These are phyloP conservation scores for Chaetomium strumarium DNA, from an alignment of 2,329 filamentous ascomycete genomes.

Conservation along the genomic window DNA sequence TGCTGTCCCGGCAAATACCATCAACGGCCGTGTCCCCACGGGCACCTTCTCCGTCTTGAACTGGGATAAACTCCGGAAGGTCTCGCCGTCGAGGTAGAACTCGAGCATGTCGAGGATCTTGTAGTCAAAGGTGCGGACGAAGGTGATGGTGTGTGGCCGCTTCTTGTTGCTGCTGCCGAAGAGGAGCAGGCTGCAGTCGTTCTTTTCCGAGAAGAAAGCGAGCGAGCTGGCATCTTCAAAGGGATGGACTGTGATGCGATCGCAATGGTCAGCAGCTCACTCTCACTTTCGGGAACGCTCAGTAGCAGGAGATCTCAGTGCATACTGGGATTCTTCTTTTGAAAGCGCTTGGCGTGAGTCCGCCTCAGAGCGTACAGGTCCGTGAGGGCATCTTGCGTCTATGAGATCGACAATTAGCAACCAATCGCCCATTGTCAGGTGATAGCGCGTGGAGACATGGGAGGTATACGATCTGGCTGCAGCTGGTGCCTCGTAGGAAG, in stretches of 20 bases:
- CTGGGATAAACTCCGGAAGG: conserved; percentile 62
- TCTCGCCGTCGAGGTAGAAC: conserved; percentile 70
- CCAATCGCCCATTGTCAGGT: too few relatives aligned
- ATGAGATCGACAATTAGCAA: conserved; percentile 5
- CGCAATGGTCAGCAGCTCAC: background rate
- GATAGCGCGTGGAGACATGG: too few relatives aligned
- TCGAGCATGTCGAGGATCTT: conserved; percentile 95
- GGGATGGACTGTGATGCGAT: conserved; percentile 52
- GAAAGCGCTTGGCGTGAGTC: conserved; percentile 82
- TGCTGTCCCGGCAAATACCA: conserved; percentile 82
- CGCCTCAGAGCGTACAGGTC: conserved; percentile 82
- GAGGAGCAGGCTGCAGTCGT: conserved; percentile 80
- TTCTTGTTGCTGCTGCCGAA: conserved; percentile 90
- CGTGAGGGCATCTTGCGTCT: conserved; percentile 64
- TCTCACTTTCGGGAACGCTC: background rate
- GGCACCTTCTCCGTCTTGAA: conserved; percentile 73
- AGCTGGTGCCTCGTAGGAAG: conserved; percentile 81
- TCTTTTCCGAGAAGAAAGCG: conserved; percentile 95
- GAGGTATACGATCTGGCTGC: conserved; percentile 63
- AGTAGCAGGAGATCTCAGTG: conserved; percentile 36
- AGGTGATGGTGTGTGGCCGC: conserved; percentile 81
- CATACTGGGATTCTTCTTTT: conserved; percentile 76
- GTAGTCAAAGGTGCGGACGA: conserved; percentile 76
- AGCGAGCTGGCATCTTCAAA: conserved; percentile 85
- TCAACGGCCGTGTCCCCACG: conserved; percentile 79